Evolutionary conservation across 257 asterid genomes (phyloP), one percentile per base, ranked within the genome.

Genomic region (Buddleja alternifolia): DNA sequence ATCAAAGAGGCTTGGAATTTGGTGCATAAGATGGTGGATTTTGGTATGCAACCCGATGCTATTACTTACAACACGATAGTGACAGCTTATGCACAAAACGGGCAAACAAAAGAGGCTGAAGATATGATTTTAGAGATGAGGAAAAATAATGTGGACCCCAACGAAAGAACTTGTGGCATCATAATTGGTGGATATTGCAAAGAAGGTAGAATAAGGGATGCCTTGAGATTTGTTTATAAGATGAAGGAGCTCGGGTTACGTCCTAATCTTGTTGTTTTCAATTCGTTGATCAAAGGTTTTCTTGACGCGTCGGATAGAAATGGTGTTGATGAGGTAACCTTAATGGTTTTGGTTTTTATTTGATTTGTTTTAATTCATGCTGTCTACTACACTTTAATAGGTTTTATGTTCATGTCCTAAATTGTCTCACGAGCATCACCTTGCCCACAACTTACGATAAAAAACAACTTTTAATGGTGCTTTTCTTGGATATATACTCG

Each of bases 201-300:
- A 72, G 90, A 85, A 80, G 90, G 92, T 40, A 77, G 74, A 69
- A 25, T 78, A 24, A 74, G 66, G 73, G 89, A 87, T 24, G 96
- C 93, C 32, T 70, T 87, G 77, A 80, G 79, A 69, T 83, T 83
- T 65, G 82, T 83, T 57, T 79, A 87, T 73, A 79, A 23, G 81
- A 80, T 87, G 90, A 87, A 80, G 85, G 84, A 72, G 45, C 74
- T 87, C 19, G 79, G 85, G 11, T 39, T 85, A 52, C 78, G 69
- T 21, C 95, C 92, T 24, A 87, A 85, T 74, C 77, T 80, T 41
- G 72, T 83, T 24, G 67, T 79, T 67, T 80, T 89, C 73, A 89
- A 87, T 71, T 81, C 96, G 6, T 71, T 89, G 85, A 82, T 87
- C 75, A 89, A 83, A 77, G 85, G 85, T 41, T 85, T 82, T 77